phyloP scores from a whole-genome alignment of 2,329 filamentous ascomycete genomes.

The Fusarium sp. region DNA sequence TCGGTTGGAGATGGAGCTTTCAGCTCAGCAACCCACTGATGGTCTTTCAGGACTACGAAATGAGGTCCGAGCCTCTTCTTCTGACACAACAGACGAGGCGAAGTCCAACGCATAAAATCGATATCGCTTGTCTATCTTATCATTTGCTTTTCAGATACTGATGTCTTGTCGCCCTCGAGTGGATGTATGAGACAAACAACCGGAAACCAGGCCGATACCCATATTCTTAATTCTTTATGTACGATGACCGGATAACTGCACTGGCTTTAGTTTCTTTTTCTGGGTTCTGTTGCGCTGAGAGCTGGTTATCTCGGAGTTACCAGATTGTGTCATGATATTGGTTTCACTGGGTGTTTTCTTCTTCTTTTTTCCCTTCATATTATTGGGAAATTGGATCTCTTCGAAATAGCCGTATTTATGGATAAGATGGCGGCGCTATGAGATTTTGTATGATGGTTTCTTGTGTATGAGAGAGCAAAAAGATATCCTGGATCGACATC shows the following conservation, averaged over 20 bases:
- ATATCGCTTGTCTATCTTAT: not conserved
- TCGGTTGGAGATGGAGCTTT: constrained; percentile 47
- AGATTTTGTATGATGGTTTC: constrained; percentile 1
- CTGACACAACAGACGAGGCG: constrained; percentile 34
- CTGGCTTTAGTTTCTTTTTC: not conserved
- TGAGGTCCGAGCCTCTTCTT: constrained; percentile 48
- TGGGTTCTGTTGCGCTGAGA: constrained; percentile 15
- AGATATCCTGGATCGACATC: constrained; percentile 6
- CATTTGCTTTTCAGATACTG: constrained; percentile 1
- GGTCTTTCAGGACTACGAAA: constrained; percentile 51
- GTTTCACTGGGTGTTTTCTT: constrained; percentile 1
- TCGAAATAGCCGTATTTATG: not conserved
- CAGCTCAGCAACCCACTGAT: constrained; percentile 44
- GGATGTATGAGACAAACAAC: constrained; percentile 13
- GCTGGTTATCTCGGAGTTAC: constrained; percentile 36
- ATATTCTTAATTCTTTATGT: constrained; percentile 31
- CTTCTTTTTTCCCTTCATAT: not conserved
- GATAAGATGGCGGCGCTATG: constrained; percentile 17
- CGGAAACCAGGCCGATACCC: constrained; percentile 33
- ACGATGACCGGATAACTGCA: constrained; percentile 24
- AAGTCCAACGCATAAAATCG: constrained; percentile 22
- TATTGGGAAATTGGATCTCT: constrained; percentile 10
- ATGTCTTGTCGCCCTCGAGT: not conserved
- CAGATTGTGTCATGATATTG: constrained; percentile 22
- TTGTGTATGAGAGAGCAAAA: constrained; percentile 2